phyloP scores from a whole-genome alignment of 2,329 filamentous ascomycete genomes.

The Stemphylium vesicarium region DNA sequence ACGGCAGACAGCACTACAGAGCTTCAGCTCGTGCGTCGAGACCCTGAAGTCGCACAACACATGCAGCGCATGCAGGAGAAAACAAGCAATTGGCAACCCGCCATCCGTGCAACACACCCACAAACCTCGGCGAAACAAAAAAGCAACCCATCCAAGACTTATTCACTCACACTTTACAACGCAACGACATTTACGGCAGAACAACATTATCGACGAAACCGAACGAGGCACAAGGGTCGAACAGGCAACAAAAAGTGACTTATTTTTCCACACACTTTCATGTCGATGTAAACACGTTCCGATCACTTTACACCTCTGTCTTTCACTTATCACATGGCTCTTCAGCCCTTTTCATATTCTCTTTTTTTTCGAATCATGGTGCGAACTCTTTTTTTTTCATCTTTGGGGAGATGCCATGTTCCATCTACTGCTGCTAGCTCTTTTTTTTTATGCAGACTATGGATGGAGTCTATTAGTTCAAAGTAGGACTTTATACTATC shows the following conservation, averaged over 20 bases:
- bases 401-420: too few relatives aligned
- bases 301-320: too few relatives aligned
- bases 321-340: too few relatives aligned
- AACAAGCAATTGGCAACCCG: background rate
- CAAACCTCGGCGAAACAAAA: background rate
- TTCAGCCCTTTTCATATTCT: too few relatives aligned
- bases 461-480: too few relatives aligned
- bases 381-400: too few relatives aligned
- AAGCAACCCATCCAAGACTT: background rate
- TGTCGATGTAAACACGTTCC: background rate
- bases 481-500: too few relatives aligned
- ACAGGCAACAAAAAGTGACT: background rate
- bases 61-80: background rate
- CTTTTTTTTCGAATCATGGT: too few relatives aligned
- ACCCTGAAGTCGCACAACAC: background rate
- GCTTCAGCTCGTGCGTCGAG: background rate
- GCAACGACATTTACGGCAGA: slow-evolving; percentile 15
- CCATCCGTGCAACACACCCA: background rate
- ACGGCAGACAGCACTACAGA: background rate
- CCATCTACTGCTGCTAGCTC: too few relatives aligned
- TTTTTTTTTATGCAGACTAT: too few relatives aligned
- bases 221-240: background rate
- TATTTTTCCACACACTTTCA: background rate
- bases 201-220: slow-evolving; percentile 6
- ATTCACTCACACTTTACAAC: background rate